Percentiles rank a stretch among this genome's conserved stretches.
These are phyloP conservation scores for Hymenotorrendiella dingleyae DNA, from an alignment of 2,329 filamentous ascomycete genomes.

Conservation along the genomic window DNA sequence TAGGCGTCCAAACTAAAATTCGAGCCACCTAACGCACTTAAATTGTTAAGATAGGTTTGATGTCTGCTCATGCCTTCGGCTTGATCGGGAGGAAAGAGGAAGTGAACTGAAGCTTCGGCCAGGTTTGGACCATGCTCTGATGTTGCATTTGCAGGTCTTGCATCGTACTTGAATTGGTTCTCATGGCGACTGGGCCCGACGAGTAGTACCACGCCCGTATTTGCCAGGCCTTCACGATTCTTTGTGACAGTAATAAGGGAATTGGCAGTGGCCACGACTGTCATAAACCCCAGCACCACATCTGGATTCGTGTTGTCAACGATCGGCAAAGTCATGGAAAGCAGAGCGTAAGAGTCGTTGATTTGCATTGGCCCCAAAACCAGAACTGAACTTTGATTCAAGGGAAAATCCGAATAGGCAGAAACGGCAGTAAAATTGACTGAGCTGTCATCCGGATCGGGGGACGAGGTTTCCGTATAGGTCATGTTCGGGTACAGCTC, in stretches of 20 bases:
- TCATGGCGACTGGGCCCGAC: constrained; percentile 60
- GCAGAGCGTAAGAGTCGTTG: constrained; percentile 64
- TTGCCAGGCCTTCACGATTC: constrained; percentile 63
- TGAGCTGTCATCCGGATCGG: constrained; percentile 24
- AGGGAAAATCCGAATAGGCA: constrained; percentile 29
- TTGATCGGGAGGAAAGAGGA: constrained; percentile 51
- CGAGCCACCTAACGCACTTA: constrained; percentile 28
- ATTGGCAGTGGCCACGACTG: constrained; percentile 64
- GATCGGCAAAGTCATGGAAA: constrained; percentile 78
- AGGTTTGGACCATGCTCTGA: constrained; percentile 38
- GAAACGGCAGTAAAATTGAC: constrained; percentile 17
- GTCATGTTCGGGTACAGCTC: constrained; percentile 74
- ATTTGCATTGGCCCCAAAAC: constrained; percentile 65
- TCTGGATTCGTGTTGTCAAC: constrained; percentile 55
- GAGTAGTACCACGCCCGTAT: constrained; percentile 64
- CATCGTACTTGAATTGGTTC: constrained; percentile 53
- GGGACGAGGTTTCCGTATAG: constrained; percentile 36
- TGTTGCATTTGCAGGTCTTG: constrained; percentile 42
- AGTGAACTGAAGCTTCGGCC: constrained; percentile 44
- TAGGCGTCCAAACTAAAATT: constrained; percentile 57
- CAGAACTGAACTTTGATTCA: constrained; percentile 50
- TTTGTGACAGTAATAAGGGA: constrained; percentile 56
- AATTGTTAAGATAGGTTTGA: constrained; percentile 33
- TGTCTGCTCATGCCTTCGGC: constrained; percentile 42
- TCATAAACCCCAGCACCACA: constrained; percentile 77